Base-by-base conservation (phyloP, 106 monocot genomes). In the Cymbidium sinense region DNA sequence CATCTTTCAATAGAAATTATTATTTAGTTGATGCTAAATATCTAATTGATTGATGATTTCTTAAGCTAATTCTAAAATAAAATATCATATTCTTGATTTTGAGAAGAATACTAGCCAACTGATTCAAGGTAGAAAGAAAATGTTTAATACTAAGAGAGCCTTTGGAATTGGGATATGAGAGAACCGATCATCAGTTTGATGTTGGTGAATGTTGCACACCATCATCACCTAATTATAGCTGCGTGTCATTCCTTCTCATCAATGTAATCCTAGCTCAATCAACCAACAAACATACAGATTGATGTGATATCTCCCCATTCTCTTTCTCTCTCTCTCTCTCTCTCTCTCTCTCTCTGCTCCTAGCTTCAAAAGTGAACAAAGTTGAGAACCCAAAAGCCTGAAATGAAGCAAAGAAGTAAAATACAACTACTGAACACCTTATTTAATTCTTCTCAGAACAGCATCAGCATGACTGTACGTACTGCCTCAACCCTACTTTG, bases 401-500 rank as follows among this genome's bases (percentile, higher is more conserved):
- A 70, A 70, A 36, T 36, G 70, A 70, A 21, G 70, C 35, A 70
- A 70, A 70, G 35, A 35, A 70, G 36, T 29, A 30, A 67, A 13
- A 67, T 1, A 67, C 67, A 13, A 67, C 27, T 1, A 67, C 27
- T 67, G 27, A 35, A 36, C n/a, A 7, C 37, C 29, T 19, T 29
- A 75, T 75, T 75, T 30, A 75, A 27, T 75, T 65, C 67, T 19
- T 79, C 44, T 75, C 80, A 74, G 75, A 74, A 33, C 44, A 64
- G 37, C 80, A 80, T 80, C 74, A 80, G 81, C 75, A 76, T 76
- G 36, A 81, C 81, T 67, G 81, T 67, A n/a, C n/a, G n/a, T n/a
- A 81, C 67, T 12, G 17, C 80, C 31, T 74, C 55, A 30, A 11
- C 67, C 67, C 67, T 15, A 31, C 67, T 67, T 62, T 62, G 61